Conservation (phyloP, 2,329 filamentous ascomycete species). For the Diaporthe caulivora region DNA sequence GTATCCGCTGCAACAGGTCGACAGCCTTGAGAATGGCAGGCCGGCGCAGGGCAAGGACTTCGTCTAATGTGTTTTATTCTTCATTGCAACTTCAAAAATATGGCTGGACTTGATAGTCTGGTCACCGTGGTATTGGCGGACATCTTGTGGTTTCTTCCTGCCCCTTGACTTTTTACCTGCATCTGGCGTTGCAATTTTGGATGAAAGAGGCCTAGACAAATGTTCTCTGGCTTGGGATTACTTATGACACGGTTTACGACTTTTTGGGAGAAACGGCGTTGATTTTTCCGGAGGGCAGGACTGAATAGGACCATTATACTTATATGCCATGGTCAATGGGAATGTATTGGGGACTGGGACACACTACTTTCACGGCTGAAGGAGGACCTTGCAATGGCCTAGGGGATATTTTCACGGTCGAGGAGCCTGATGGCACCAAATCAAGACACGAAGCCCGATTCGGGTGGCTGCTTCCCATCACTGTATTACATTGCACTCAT, state of each 20-base stretch:
- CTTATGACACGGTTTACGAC: conserved; percentile 14
- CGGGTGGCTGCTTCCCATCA: not conserved
- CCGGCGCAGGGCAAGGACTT: conserved; percentile 26
- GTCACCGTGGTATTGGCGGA: not conserved
- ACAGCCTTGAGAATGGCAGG: conserved; percentile 17
- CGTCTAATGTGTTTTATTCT: conserved; percentile 4
- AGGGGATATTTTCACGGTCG: conserved; percentile 1
- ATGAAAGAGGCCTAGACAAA: conserved; percentile 29
- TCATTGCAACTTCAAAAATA: not conserved
- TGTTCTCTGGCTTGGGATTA: conserved; percentile 23
- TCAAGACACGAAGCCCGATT: conserved; percentile 4
- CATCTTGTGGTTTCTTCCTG: not conserved
- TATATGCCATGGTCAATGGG: not conserved
- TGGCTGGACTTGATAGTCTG: not conserved
- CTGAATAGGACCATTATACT: not conserved
- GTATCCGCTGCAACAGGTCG: not conserved
- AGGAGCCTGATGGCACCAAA: not conserved
- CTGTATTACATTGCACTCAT: not conserved
- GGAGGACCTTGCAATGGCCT: conserved; percentile 1
- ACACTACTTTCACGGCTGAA: not conserved
- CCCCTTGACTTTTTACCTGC: not conserved
- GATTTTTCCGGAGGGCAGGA: not conserved
- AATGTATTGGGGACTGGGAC: conserved; percentile 3
- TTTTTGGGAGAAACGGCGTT: conserved; percentile 21
- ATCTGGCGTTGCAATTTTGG: conserved; percentile 26